These are phyloP conservation scores for Isabelozyma rhagii DNA, from an alignment of 805 yeast species.

Conservation along the genomic window DNA sequence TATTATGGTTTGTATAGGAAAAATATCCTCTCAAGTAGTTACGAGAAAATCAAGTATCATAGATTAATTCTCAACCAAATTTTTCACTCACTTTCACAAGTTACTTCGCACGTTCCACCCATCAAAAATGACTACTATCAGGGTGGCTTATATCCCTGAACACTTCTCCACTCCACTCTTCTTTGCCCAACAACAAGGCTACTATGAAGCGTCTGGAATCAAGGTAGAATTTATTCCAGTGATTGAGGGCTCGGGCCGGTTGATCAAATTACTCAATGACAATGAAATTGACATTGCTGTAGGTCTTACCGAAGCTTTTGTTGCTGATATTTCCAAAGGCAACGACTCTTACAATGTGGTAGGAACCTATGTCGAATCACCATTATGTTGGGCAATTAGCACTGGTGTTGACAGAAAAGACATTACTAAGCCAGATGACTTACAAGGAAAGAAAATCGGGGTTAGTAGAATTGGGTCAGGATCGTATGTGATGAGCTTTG, in stretches of 20 bases:
- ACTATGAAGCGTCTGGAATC: conserved; percentile 46
- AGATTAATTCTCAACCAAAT: background rate
- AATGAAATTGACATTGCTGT: conserved; percentile 74
- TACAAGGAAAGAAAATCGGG: conserved; percentile 65
- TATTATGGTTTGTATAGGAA: background rate
- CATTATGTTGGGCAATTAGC: conserved; percentile 87
- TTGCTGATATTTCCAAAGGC: conserved; percentile 77
- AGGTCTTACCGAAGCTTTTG: conserved; percentile 89
- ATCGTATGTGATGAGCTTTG: conserved; percentile 87
- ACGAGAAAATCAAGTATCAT: too few species aligned
- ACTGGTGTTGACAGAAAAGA: conserved; percentile 66
- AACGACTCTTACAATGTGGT: conserved; percentile 59
- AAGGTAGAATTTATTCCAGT: conserved; percentile 64
- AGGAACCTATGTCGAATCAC: conserved; percentile 83
- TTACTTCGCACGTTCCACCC: background rate
- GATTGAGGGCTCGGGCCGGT: conserved; percentile 85
- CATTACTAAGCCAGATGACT: conserved; percentile 46
- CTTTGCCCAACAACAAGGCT: conserved; percentile 63
- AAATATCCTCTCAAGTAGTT: too few species aligned
- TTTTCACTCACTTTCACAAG: background rate
- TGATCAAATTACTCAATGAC: conserved; percentile 67
- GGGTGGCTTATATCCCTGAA: conserved; percentile 85
- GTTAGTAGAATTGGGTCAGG: conserved; percentile 90
- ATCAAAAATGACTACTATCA: conserved; percentile 21
- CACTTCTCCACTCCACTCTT: conserved; percentile 87